Evolutionary conservation across 192 early-diverging fungal species (phyloP).

Genomic region (Rhizoclosmatium sp.): DNA sequence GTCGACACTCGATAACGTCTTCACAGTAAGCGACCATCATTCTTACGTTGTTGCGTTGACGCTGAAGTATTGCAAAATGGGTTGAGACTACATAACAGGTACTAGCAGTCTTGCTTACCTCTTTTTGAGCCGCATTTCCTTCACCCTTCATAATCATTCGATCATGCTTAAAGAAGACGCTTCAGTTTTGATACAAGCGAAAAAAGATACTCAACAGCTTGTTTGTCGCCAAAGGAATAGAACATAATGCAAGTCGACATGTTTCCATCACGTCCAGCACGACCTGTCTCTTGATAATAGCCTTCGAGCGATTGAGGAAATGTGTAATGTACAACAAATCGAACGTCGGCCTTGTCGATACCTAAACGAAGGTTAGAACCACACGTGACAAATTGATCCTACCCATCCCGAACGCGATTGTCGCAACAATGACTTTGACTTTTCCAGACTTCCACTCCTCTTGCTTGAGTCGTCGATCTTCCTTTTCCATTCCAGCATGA

Average conservation of each 20-base stretch:
- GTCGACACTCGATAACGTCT: constrained; percentile 84
- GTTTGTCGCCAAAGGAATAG: constrained; percentile 80
- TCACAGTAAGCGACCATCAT: constrained; percentile 79
- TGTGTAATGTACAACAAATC: constrained; percentile 93
- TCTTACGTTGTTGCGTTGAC: constrained; percentile 60
- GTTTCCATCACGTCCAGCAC: constrained; percentile 93
- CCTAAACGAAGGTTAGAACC: constrained; percentile 29
- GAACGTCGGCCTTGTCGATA: constrained; percentile 95
- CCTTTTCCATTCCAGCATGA: constrained; percentile 86
- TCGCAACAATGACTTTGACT: constrained; percentile 89
- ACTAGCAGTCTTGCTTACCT: constrained; percentile 43
- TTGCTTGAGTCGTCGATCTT: constrained; percentile 80
- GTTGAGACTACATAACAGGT: constrained; percentile 5
- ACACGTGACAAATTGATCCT: neutral
- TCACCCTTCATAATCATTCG: constrained; percentile 85
- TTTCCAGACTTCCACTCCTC: constrained; percentile 80
- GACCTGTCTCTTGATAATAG: constrained; percentile 97
- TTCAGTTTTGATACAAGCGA: neutral
- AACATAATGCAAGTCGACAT: constrained; percentile 84
- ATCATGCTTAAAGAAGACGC: constrained; percentile 55
- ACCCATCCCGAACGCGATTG: constrained; percentile 98
- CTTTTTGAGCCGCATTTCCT: constrained; percentile 82
- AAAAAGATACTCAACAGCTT: constrained; percentile 44
- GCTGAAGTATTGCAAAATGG: constrained; percentile 35
- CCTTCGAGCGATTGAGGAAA: constrained; percentile 91